phyloP scores from a whole-genome alignment of 1,284 basidiomycete species.

The Caloboletus firmus region DNA sequence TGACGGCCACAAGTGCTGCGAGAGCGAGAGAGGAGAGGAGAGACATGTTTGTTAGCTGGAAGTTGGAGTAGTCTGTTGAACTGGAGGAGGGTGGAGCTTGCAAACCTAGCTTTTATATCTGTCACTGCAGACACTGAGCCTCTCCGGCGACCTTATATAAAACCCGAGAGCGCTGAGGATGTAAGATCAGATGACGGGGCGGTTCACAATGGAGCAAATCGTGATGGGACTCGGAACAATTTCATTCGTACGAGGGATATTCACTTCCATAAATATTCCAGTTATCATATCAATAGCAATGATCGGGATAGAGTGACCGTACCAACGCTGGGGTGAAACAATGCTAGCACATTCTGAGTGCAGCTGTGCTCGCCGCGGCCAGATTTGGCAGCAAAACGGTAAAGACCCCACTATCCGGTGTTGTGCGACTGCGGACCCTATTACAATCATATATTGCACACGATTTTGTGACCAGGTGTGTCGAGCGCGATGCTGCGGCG shows the following conservation, averaged over 20 bases:
- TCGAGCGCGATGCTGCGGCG: background rate
- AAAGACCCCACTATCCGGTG: background rate
- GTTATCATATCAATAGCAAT: background rate
- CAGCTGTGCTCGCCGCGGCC: background rate
- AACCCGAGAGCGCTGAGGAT: background rate
- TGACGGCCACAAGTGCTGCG: slow-evolving; percentile 16
- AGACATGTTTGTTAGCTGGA: slow-evolving; percentile 18
- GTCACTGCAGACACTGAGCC: background rate
- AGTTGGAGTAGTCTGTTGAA: background rate
- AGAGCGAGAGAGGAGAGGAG: slow-evolving; percentile 23
- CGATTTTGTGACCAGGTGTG: background rate
- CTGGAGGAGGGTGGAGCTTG: background rate
- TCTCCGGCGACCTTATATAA: slow-evolving; percentile 1
- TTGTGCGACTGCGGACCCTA: background rate
- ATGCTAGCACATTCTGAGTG: background rate
- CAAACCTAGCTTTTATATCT: slow-evolving; percentile 14
- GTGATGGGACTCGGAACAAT: background rate
- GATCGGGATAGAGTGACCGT: background rate
- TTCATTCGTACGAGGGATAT: background rate
- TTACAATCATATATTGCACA: background rate
- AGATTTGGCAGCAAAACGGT: background rate
- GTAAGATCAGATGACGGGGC: background rate
- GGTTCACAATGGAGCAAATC: background rate
- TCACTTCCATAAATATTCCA: background rate
- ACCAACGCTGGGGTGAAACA: background rate